Base-by-base conservation (phyloP, 441 rosid species). In the Raphanus hybrid region DNA sequence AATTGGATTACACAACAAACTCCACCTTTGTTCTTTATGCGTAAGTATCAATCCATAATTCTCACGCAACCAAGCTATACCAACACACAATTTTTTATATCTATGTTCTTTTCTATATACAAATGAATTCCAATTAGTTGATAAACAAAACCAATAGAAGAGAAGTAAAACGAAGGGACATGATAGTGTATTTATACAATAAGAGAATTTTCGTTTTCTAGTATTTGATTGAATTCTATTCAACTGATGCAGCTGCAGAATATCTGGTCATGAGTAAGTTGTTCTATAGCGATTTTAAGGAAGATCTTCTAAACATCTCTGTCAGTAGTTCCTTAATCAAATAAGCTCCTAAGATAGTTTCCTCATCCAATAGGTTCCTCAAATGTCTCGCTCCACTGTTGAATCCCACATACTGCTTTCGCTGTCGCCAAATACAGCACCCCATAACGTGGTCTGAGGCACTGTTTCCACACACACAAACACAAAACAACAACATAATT, bases 271-370 rank as follows among this genome's bases (percentile, higher is more conserved):
- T 61, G 43, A 50, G 57, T 55, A 35, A 16, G 6, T 64, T 70
- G 66, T 70, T 70, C 55, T 32, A n/a, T 41, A 41, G 48, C 12
- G 11, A 41, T 10, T 87, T 88, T 94, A 79, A 90, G 86, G 77
- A 94, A 94, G 87, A 92, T 89, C 90, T 94, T 92, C 98, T 98
- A 92, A 27, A 92, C 79, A 66, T 95, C 96, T 82, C 92, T 84
- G 58, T 95, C 99, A 3, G 92, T 34, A 87, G 87, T 84, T 95
- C 99, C 80, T 95, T 91, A 0, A 92, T 87, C 61, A 91, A 75
- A 86, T 90, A 96, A 14, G 82, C 92, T 76, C 99, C 98, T 6
- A 92, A 90, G 66, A 87, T 74, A 41, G 87, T 92, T 71, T 89
- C 96, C 71, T 92, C 98, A 32, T 95, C 99, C 0, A 92, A 97